Evolutionary conservation across 1,139 yeast species (phyloP), one percentile per base, ranked within the genome.

Genomic region (Candida freyschussii): DNA sequence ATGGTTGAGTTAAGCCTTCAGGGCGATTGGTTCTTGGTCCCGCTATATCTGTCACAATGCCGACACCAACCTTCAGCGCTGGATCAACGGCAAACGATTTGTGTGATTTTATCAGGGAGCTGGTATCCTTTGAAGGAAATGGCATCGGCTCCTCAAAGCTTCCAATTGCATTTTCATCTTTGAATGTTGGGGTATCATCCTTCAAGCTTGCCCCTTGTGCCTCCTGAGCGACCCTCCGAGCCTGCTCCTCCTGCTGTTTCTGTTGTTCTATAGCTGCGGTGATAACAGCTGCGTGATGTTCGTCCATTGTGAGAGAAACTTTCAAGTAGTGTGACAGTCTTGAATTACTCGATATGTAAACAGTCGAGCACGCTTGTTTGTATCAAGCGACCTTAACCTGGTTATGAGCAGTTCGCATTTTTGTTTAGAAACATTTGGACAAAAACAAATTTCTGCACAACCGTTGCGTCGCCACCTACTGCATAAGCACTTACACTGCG

Each of bases 51-150:
- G 43, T 27, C 6, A 49, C 32, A 7, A 46, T 35, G 13, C 48
- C 49, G 18, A 38, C 45, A 13, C 46, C 47, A 17, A 45, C 43
- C 13, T 45, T 47, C 19, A 44, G 27, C 6, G 33, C 33, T 5
- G 53, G 50, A 24, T 52, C 53, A 17, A 50, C 41, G 0, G 44
- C 37, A 31, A 47, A 50, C 1, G 40, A 13, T 26, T 47, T 44
- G 12, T 33, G 36, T 1, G 37, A 13, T 13, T 19, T 8, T 13
- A 24, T 13, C 6, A 17, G 11, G 4, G 16, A 22, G 4, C 12
- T 10, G 9, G 27, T 15, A 6, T 21, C 30, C 18, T 21, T 13
- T 11, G n/a, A 30, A 8, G 10, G 12, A 23, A 10, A 21, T n/a
- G 24, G 11, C 7, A 11, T n/a, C n/a, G n/a, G n/a, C n/a, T n/a